phyloP scores from a whole-genome alignment of 768 basidiomycete species.

The Clathrus columnatus region DNA sequence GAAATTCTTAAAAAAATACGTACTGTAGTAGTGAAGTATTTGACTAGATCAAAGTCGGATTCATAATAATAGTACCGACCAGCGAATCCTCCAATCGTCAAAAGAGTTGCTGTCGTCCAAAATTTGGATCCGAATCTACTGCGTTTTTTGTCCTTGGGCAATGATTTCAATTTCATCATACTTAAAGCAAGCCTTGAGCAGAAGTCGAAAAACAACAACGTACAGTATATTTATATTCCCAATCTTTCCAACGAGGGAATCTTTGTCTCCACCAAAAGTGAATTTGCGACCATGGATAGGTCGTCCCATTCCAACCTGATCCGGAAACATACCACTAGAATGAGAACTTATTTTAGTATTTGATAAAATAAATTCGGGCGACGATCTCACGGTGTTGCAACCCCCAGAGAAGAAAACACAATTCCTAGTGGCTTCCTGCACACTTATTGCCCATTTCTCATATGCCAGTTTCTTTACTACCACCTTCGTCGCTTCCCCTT shows the following conservation, averaged over 20 bases:
- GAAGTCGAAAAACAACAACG: background rate
- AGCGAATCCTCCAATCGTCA: too few species aligned
- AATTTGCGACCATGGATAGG: constrained; percentile 3
- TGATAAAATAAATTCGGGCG: background rate
- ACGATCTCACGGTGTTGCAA: background rate
- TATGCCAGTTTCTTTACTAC: constrained; percentile 18
- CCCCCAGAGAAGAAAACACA: constrained; percentile 2
- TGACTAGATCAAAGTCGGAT: background rate
- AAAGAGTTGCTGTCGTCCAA: too few species aligned
- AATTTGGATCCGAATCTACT: too few species aligned
- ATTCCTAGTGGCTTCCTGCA: constrained; percentile 15
- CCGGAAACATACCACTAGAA: background rate
- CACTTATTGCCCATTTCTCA: background rate
- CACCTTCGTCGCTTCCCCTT: background rate
- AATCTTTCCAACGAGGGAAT: background rate
- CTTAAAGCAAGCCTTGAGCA: background rate
- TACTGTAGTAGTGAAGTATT: too few species aligned
- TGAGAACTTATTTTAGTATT: background rate
- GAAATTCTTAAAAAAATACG: too few species aligned
- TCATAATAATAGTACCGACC: background rate
- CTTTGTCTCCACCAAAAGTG: constrained; percentile 2
- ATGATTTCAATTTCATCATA: too few species aligned
- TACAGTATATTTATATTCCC: background rate
- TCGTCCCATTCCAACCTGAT: background rate
- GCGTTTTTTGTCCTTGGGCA: too few species aligned